Evolutionary conservation across 192 early-diverging fungal species (phyloP), one percentile per base, ranked within the genome.

Genomic region (Oehlia diaphana): DNA sequence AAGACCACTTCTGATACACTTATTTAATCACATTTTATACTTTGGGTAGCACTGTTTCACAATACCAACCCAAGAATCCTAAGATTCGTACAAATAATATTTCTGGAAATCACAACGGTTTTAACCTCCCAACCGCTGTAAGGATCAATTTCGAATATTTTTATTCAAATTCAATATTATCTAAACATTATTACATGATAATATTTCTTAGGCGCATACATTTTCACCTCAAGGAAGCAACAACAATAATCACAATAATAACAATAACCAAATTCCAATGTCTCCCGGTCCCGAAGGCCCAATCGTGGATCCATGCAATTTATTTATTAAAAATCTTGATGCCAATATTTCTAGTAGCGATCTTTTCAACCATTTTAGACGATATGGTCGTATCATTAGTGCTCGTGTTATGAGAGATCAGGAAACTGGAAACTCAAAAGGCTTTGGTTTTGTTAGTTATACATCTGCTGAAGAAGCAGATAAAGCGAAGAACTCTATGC

Each of bases 321-420:
- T 98, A 74, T 98, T 96, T 85, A 98, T 98, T 88, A 97, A 97
- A 88, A 98, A 98, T 88, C 87, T 98, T 62, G 96, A 97, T 88
- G 85, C 92, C 26, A 87, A 92, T 73, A 95, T 97, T 79, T 95
- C 95, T 88, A 95, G 96, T 88, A 92, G 93, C 85, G 95, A 96
- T 64, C 90, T 98, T 66, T 96, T 96, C 87, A 95, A 95, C 82
- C 93, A 95, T 49, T 98, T 98, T 83, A 86, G 92, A 63, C 90
- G 91, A 77, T 98, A 94, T 79, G 97, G 97, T 49, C 87, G 86
- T 79, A 96, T 98, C 71, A 89, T 97, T 31, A 93, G 91, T 79
- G 96, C 95, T 88, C 96, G 97, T 84, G 96, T 98, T 66, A 95
- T 93, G 78, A 88, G 88, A 77, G 89, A 92, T 75, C 87, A 89